Percentiles rank a stretch among this genome's conserved stretches.
Evolutionary conservation across 106 monocot genomes (phyloP).

Genomic region (Dendrobium nobile): DNA sequence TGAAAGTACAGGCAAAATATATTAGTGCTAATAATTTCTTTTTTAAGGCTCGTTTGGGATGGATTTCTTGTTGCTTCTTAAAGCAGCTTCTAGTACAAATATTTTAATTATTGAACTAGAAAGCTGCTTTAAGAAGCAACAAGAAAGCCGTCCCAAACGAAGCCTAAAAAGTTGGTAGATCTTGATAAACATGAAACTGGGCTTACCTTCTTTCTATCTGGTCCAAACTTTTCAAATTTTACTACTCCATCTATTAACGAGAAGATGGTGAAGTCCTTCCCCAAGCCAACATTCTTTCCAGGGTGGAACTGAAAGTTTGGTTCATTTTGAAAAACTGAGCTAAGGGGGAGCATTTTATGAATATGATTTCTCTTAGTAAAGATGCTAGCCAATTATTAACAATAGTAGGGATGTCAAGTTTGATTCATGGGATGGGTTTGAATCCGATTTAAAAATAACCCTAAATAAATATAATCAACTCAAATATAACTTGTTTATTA

Average conservation of each 20-base stretch:
- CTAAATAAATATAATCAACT: too few species aligned
- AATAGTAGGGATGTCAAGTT: too few species aligned
- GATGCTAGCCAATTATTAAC: too few species aligned
- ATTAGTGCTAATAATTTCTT: neutral
- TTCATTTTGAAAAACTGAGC: neutral
- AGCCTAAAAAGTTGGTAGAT: neutral
- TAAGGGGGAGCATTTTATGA: neutral
- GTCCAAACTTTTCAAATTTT: constrained; percentile 95
- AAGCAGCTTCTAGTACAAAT: too few species aligned
- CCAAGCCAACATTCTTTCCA: constrained; percentile 89
- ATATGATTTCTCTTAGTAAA: neutral
- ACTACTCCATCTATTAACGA: constrained; percentile 89
- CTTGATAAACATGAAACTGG: neutral
- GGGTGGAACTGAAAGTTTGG: constrained; percentile 71
- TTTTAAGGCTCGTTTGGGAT: too few species aligned
- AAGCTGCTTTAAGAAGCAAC: too few species aligned
- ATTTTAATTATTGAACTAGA: too few species aligned
- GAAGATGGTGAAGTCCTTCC: constrained; percentile 92
- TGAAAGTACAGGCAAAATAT: constrained; percentile 17
- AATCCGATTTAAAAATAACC: too few species aligned
- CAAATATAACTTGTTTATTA: too few species aligned
- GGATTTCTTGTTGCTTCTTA: too few species aligned
- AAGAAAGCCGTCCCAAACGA: too few species aligned
- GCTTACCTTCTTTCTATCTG: constrained; percentile 78
- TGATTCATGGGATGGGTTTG: too few species aligned